Evolutionary conservation across 1,284 basidiomycete species (phyloP).

Genomic region (Coniferiporia sulphurascens): DNA sequence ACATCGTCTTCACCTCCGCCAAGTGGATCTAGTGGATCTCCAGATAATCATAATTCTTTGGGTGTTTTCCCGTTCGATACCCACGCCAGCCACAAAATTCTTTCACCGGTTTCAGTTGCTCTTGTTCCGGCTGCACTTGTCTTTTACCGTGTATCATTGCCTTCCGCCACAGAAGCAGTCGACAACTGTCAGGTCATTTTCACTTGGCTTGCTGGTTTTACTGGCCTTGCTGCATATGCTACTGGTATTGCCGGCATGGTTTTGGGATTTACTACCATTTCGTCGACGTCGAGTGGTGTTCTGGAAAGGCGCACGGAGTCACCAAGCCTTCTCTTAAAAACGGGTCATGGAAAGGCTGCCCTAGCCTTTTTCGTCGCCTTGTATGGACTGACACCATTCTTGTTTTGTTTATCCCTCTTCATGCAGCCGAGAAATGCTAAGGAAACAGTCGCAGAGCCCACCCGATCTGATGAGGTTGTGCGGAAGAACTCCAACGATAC

Average conservation of each 20-base stretch:
- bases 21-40: not conserved
- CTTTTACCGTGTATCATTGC: conserved; percentile 47
- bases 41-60: conserved; percentile 16
- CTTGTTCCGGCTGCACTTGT: conserved; percentile 51
- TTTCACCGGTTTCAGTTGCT: conserved; percentile 59
- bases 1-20: not conserved
- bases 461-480: not conserved
- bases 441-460: not conserved
- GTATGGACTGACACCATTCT: conserved; percentile 49
- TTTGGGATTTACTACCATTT: conserved; percentile 56
- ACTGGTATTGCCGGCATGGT: conserved; percentile 57
- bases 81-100: conserved; percentile 57
- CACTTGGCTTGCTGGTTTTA: conserved; percentile 34
- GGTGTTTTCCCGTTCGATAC: conserved; percentile 38
- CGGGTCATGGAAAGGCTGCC: conserved; percentile 57
- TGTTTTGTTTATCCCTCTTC: conserved; percentile 28
- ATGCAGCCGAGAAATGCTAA: not conserved
- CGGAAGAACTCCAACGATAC: conserved; percentile 16
- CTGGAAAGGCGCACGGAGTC: conserved; percentile 30
- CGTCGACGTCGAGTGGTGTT: conserved; percentile 24
- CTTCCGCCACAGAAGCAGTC: conserved; percentile 24
- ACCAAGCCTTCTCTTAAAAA: conserved; percentile 40
- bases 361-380: conserved; percentile 55
- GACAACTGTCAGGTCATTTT: conserved; percentile 26
- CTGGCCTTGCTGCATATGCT: conserved; percentile 50